Conservation (phyloP, 805 yeast genomes). For the Candida taoyuanica region DNA sequence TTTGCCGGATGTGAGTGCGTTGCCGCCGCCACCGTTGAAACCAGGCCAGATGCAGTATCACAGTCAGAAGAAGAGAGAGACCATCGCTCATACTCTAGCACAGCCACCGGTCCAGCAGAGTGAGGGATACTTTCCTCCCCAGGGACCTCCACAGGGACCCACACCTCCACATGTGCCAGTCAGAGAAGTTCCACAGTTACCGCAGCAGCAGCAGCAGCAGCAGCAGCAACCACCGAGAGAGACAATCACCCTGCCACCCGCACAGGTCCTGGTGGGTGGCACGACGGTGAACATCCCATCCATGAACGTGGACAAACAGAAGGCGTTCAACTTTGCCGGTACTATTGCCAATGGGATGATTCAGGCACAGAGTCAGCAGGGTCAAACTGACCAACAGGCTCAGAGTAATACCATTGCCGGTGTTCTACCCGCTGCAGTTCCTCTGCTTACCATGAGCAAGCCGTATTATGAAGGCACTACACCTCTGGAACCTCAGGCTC, state of each 20-base stretch:
- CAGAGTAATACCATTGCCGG: too few species aligned
- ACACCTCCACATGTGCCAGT: not conserved
- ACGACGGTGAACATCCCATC: constrained; percentile 14
- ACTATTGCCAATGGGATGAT: constrained; percentile 11
- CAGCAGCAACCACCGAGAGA: constrained; percentile 6
- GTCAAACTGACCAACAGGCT: too few species aligned
- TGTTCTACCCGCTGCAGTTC: not conserved
- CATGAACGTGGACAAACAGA: constrained; percentile 14
- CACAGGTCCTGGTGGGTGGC: constrained; percentile 13
- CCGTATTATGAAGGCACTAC: not conserved
- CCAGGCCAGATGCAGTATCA: constrained; percentile 34
- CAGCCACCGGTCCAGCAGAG: not conserved
- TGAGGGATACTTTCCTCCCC: not conserved
- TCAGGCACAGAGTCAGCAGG: constrained; percentile 1
- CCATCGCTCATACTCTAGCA: constrained; percentile 1
- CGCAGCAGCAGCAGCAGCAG: constrained; percentile 4
- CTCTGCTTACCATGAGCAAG: not conserved
- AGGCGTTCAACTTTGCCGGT: constrained; percentile 14
- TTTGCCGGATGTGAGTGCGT: constrained; percentile 17
- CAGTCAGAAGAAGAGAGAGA: constrained; percentile 16
- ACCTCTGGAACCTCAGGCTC: constrained; percentile 1
- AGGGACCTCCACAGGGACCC: too few species aligned
- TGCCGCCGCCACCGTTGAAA: constrained; percentile 37
- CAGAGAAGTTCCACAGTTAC: not conserved
- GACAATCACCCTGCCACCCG: constrained; percentile 11